Percentiles rank a stretch among this genome's conserved stretches.
phyloP scores from a whole-genome alignment of 192 early-diverging fungal genomes.

The Backusella mclennaniae region DNA sequence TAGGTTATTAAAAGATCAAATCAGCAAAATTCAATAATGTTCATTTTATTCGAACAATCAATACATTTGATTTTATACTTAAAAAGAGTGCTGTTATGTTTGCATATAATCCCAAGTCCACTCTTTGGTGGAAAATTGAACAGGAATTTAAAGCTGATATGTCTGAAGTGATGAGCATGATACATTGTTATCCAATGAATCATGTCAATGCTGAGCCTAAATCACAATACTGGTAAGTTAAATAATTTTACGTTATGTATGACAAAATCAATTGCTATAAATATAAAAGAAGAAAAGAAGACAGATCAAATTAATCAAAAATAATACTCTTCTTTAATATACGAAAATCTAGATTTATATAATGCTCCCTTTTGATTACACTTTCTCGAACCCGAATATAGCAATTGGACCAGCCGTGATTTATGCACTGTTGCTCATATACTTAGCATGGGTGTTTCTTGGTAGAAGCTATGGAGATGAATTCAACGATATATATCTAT shows the following conservation, averaged over 20 bases:
- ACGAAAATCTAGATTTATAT: background rate
- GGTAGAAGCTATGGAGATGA: background rate
- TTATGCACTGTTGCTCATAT: background rate
- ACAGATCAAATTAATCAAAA: background rate
- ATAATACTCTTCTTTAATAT: background rate
- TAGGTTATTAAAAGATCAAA: background rate
- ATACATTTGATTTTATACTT: background rate
- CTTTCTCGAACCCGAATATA: background rate
- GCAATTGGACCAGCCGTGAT: background rate
- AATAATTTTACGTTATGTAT: background rate
- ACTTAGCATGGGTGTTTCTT: background rate
- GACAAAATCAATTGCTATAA: background rate
- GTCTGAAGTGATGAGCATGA: background rate
- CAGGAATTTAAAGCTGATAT: background rate
- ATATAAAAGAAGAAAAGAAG: background rate
- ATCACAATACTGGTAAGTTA: too few relatives aligned
- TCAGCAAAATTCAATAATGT: background rate
- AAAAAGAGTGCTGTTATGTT: background rate
- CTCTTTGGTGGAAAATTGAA: background rate
- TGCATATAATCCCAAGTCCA: background rate
- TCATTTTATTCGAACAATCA: background rate
- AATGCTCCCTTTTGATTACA: background rate
- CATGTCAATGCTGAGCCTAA: too few relatives aligned
- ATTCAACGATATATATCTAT: background rate
- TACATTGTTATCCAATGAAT: background rate